Evolutionary conservation across 257 asterid genomes (phyloP).

Genomic region (Nicotiana undulata): DNA sequence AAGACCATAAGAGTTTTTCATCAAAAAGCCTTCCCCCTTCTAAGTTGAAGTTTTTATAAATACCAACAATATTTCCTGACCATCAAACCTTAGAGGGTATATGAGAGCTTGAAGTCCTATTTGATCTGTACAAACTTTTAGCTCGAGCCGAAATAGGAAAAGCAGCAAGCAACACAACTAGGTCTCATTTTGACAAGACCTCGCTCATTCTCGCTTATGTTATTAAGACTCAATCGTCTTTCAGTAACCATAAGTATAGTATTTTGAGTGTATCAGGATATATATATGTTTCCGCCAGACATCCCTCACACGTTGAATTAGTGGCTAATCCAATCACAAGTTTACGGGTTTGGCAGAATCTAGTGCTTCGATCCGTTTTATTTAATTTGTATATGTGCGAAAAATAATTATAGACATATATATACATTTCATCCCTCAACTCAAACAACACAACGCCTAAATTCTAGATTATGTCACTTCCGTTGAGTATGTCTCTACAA

Average conservation of each 20-base stretch:
- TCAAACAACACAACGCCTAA: background rate
- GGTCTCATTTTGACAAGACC: background rate
- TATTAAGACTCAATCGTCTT: too few relatives aligned
- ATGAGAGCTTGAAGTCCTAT: background rate
- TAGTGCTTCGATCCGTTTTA: background rate
- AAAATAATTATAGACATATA: background rate
- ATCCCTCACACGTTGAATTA: background rate
- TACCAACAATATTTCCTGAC: too few relatives aligned
- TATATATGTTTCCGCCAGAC: background rate
- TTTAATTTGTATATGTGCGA: too few relatives aligned
- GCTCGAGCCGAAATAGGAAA: background rate
- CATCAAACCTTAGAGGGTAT: too few relatives aligned
- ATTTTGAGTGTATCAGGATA: background rate
- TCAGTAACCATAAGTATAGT: background rate
- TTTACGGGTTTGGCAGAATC: background rate
- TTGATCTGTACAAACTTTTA: too few relatives aligned
- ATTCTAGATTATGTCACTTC: background rate
- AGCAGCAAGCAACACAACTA: background rate
- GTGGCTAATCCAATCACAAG: background rate
- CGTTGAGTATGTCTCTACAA: background rate
- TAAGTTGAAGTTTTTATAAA: too few relatives aligned
- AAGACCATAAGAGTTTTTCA: too few relatives aligned
- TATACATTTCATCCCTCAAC: background rate
- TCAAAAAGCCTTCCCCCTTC: too few relatives aligned
- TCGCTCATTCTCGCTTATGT: background rate